Percentiles rank a stretch among this genome's conserved stretches.
These are phyloP conservation scores for Urochloa ruziziensis DNA, from an alignment of 176 grass and related monocot species.

Conservation along the genomic window DNA sequence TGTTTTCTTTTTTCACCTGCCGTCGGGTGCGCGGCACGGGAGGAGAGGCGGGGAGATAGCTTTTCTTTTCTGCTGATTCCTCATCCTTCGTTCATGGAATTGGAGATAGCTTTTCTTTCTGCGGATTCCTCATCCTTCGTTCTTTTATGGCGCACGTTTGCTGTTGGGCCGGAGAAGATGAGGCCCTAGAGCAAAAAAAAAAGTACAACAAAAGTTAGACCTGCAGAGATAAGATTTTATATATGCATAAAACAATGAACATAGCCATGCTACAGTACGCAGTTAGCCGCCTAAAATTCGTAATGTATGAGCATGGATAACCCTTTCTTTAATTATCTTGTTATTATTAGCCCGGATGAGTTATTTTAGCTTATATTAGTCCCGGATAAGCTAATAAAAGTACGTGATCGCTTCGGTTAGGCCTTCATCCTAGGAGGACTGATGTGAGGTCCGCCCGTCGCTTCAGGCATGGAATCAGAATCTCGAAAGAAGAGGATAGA, in stretches of 20 bases:
- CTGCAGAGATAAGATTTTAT: slow-evolving; percentile 37
- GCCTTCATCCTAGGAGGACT: slow-evolving; percentile 11
- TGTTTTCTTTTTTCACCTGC: too few relatives aligned
- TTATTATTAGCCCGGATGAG: background rate
- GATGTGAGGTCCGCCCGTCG: background rate
- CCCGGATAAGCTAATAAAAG: slow-evolving; percentile 39
- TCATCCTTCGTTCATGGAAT: background rate
- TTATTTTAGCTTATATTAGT: slow-evolving; percentile 24
- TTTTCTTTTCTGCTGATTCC: too few relatives aligned
- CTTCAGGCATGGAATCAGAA: slow-evolving; percentile 28
- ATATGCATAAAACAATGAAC: background rate
- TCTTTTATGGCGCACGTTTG: slow-evolving; percentile 15
- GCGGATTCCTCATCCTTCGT: slow-evolving; percentile 17
- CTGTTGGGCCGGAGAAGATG: slow-evolving; percentile 14
- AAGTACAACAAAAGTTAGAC: slow-evolving; percentile 21
- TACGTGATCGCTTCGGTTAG: background rate
- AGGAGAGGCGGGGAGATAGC: too few relatives aligned
- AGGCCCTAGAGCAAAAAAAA: background rate
- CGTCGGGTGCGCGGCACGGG: background rate
- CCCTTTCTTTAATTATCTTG: background rate
- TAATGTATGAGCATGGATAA: slow-evolving; percentile 33
- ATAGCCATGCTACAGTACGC: slow-evolving; percentile 13
- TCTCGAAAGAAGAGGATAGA: slow-evolving; percentile 2
- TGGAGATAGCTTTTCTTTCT: slow-evolving; percentile 24
- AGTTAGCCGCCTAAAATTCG: slow-evolving; percentile 7